Evolutionary conservation across 2,329 filamentous ascomycete genomes (phyloP).

Genomic region (Polytolypa hystricis): DNA sequence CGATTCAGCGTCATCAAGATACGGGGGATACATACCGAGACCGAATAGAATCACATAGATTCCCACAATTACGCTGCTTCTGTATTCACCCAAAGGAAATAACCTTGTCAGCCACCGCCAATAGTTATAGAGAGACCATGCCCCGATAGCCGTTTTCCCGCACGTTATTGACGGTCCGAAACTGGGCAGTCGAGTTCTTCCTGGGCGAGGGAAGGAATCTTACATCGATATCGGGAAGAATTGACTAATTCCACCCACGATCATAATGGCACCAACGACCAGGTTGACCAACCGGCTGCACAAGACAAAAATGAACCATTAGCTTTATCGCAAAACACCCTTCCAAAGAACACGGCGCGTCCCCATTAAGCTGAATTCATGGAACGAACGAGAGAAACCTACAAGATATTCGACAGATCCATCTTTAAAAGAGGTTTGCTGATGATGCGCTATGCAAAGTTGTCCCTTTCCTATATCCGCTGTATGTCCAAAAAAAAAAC

Average conservation of each 20-base stretch:
- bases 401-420: constrained; percentile 13
- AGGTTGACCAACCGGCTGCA: constrained; percentile 88
- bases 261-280: constrained; percentile 73
- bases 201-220: too few relatives aligned
- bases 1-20: too few relatives aligned
- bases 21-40: constrained; percentile 49
- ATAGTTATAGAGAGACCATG: too few relatives aligned
- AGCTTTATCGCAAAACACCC: constrained; percentile 1
- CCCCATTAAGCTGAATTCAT: not conserved
- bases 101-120: constrained; percentile 1
- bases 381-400: not conserved
- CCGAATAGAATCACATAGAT: constrained; percentile 87
- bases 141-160: too few relatives aligned
- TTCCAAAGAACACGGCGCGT: constrained; percentile 7
- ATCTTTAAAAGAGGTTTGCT: too few relatives aligned
- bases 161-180: too few relatives aligned
- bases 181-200: too few relatives aligned
- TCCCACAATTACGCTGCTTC: constrained; percentile 65
- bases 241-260: constrained; percentile 60
- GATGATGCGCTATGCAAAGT: too few relatives aligned
- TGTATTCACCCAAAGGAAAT: constrained; percentile 23
- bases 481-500: too few relatives aligned
- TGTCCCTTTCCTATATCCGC: too few relatives aligned
- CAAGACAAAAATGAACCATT: constrained; percentile 10
- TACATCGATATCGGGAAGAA: constrained; percentile 32